These are phyloP conservation scores for Pisolithus microcarpus DNA, from an alignment of 768 basidiomycete genomes.

Conservation along the genomic window DNA sequence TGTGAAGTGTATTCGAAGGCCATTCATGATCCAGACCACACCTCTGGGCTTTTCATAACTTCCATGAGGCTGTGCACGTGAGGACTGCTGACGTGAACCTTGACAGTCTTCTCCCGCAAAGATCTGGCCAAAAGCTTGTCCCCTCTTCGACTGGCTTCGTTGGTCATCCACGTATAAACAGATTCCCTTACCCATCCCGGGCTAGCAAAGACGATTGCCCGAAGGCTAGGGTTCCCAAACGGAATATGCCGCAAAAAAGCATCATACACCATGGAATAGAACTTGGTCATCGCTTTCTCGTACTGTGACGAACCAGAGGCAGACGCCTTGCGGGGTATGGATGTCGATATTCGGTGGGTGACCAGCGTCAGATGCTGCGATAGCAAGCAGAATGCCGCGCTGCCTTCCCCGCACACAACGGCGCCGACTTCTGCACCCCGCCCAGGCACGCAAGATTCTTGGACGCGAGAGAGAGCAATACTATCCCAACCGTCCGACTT, in stretches of 20 bases:
- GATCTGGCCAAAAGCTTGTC: conserved; percentile 80
- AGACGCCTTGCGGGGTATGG: conserved; percentile 88
- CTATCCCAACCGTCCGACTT: conserved; percentile 91
- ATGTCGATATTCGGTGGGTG: conserved; percentile 79
- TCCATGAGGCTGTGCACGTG: conserved; percentile 96
- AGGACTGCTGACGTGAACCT: conserved; percentile 85
- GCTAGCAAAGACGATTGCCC: conserved; percentile 91
- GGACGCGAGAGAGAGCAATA: conserved; percentile 69
- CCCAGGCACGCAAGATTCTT: conserved; percentile 89
- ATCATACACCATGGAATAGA: conserved; percentile 79
- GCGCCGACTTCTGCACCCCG: conserved; percentile 95
- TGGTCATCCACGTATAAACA: conserved; percentile 75
- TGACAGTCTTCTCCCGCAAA: conserved; percentile 75
- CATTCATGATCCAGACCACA: conserved; percentile 24
- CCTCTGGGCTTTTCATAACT: conserved; percentile 91
- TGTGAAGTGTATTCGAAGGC: background rate
- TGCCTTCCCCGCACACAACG: conserved; percentile 92
- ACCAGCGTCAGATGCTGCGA: conserved; percentile 97
- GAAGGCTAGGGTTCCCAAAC: conserved; percentile 60
- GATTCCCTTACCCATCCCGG: conserved; percentile 94
- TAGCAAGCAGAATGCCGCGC: conserved; percentile 87
- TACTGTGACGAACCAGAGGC: conserved; percentile 75
- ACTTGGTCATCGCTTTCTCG: conserved; percentile 84
- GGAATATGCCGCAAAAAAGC: conserved; percentile 89
- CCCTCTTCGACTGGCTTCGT: conserved; percentile 69